Base-by-base conservation (phyloP, 1,284 basidiomycete species). In the Inonotus obliquus region DNA sequence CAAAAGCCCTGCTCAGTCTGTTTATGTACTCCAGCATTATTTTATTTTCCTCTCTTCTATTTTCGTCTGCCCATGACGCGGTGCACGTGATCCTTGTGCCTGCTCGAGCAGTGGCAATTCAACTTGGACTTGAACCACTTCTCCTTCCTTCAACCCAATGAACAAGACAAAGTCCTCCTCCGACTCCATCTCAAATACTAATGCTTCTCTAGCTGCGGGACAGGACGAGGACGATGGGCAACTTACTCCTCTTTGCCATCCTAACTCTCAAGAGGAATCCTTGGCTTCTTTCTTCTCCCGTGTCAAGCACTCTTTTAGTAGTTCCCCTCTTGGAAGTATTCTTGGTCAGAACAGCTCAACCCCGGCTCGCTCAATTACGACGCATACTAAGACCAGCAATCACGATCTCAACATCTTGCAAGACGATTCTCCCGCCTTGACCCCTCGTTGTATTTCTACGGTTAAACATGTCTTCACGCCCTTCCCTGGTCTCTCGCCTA, bases 231-330 rank as follows among this genome's bases (percentile, higher is more conserved):
- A 60, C 23, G 61, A 59, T 29, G 62, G 57, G 11, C 57, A 60
- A 19, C 57, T 63, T 1, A 56, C 57, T 19, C 57, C 62, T 55
- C 52, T 63, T n/a, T 60, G 35, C 23, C 57, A 55, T 13, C 52
- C 62, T 21, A 53, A 57, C 14, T 29, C 39, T 21, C 57, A 54
- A 14, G 44, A 21, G 9, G 54, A 52, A 9, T 41, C 44, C 32
- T 59, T 56, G 35, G 49, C 41, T 23, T 57, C 62, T 51, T 51
- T 55, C 58, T 53, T 59, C 38, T 59, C 62, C 35, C 58, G 62
- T 29, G 47, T 63, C 53, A 63, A 55, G 25, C 57, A 60, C 17
- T 55, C 32, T 23, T 25, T 59, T n/a, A 55, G 35, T n/a, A 41
- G 38, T 32, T 59, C 57, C 2, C 48, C 39, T 37, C 47, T 62